These are phyloP conservation scores for Trichoderma sp. DNA, from an alignment of 2,329 filamentous ascomycete genomes.

Conservation along the genomic window DNA sequence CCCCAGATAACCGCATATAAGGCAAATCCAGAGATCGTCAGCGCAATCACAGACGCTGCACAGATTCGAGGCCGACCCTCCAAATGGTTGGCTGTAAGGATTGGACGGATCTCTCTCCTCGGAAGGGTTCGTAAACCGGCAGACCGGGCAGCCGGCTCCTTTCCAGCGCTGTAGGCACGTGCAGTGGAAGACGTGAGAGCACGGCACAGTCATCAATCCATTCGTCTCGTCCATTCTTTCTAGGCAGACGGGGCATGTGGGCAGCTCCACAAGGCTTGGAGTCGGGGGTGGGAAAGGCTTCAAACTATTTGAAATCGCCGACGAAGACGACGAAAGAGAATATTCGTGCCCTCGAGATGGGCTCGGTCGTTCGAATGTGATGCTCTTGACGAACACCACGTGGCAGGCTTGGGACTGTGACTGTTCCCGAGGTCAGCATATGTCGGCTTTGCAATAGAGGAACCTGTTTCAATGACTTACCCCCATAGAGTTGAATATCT, in stretches of 20 bases:
- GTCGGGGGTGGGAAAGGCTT: conserved; percentile 67
- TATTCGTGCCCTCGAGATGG: conserved; percentile 52
- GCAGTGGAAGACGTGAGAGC: conserved; percentile 97
- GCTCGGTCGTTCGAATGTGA: conserved; percentile 72
- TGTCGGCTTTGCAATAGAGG: neutral
- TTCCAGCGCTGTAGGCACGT: conserved; percentile 96
- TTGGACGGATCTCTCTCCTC: conserved; percentile 46
- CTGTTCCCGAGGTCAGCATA: conserved; percentile 34
- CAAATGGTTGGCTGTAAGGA: conserved; percentile 56
- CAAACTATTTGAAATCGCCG: conserved; percentile 44
- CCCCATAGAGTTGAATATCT: conserved; percentile 88
- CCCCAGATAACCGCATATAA: conserved; percentile 88
- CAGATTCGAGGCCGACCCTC: conserved; percentile 61
- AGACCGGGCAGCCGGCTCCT: conserved; percentile 90
- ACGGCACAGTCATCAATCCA: conserved; percentile 90
- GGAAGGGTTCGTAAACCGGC: conserved; percentile 71
- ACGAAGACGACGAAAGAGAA: conserved; percentile 54
- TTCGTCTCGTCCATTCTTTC: conserved; percentile 98
- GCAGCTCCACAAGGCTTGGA: conserved; percentile 82
- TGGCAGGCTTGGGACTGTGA: conserved; percentile 88
- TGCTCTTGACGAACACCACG: conserved; percentile 89
- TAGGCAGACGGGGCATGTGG: conserved; percentile 92
- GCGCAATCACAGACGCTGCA: conserved; percentile 79
- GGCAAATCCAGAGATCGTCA: conserved; percentile 88
- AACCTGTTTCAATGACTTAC: conserved; percentile 42